A percentile compares a stretch with the other conserved stretches of the same genome.
These are phyloP conservation scores for Solanum habrochaites DNA, from an alignment of 257 asterid species.

Conservation along the genomic window DNA sequence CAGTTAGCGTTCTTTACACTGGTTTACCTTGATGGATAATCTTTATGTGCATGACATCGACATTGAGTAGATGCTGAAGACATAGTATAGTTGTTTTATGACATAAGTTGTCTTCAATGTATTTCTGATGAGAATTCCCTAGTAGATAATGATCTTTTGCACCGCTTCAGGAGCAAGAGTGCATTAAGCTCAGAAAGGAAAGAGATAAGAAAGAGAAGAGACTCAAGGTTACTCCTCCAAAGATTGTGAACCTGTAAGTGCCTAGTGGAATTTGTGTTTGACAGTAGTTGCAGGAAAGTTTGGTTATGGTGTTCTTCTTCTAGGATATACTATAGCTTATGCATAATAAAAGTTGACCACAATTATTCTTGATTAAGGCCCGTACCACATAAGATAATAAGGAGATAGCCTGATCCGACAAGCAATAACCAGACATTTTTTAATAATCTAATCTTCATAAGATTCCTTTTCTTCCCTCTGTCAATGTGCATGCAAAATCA, in stretches of 20 bases:
- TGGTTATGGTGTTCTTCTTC: neutral
- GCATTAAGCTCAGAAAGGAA: conserved; percentile 41
- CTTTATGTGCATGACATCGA: neutral
- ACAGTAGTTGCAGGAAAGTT: neutral
- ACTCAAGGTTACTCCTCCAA: conserved; percentile 20
- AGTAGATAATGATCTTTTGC: conserved; percentile 8
- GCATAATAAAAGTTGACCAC: neutral
- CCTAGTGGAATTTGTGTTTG: neutral
- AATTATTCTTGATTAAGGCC: neutral
- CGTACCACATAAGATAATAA: neutral
- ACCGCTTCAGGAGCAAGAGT: conserved; percentile 61
- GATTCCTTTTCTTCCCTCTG: neutral
- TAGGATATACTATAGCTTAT: neutral
- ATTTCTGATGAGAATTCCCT: neutral
- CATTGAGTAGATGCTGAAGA: neutral
- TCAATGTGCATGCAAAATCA: neutral
- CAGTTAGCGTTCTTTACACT: neutral
- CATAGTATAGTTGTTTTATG: neutral
- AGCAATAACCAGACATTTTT: neutral
- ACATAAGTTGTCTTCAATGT: neutral
- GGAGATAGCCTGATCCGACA: neutral
- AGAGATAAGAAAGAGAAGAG: conserved; percentile 44
- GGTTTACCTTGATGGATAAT: neutral
- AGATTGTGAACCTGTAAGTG: conserved; percentile 38
- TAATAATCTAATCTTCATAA: neutral